These are phyloP conservation scores for Adenanthera pavonina DNA, from an alignment of 306 rosid genomes.

Conservation along the genomic window DNA sequence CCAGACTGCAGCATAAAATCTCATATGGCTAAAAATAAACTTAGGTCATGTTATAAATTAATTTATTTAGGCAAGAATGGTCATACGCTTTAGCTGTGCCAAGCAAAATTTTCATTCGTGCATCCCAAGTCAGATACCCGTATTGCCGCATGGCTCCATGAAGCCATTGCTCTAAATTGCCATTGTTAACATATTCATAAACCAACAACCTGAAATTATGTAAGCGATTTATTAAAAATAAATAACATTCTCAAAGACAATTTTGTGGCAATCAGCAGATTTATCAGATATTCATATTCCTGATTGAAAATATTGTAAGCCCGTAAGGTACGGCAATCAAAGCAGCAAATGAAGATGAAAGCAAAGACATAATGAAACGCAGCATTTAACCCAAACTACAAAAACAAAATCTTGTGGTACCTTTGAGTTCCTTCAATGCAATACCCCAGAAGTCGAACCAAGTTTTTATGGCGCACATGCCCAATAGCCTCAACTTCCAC, in stretches of 20 bases:
- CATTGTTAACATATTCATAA: constrained; percentile 74
- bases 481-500: constrained; percentile 94
- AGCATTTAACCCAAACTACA: background rate
- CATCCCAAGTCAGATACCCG: constrained; percentile 85
- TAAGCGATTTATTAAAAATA: constrained; percentile 20
- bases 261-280: constrained; percentile 22
- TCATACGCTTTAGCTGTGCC: constrained; percentile 91
- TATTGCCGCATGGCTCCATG: constrained; percentile 80
- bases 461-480: constrained; percentile 86
- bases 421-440: constrained; percentile 89
- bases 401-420: constrained; percentile 41
- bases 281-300: background rate
- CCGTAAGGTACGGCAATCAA: background rate
- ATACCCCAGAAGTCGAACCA: constrained; percentile 83
- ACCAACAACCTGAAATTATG: constrained; percentile 65
- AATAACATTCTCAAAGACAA: background rate
- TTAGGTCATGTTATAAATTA: constrained; percentile 22
- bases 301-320: background rate
- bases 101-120: constrained; percentile 73
- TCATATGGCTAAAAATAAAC: constrained; percentile 20
- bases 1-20: constrained; percentile 56
- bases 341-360: constrained; percentile 19
- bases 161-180: constrained; percentile 69
- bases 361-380: background rate
- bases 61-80: constrained; percentile 1